Base-by-base conservation (phyloP, 2,329 filamentous ascomycete genomes). In the Gnomoniopsis sp. region DNA sequence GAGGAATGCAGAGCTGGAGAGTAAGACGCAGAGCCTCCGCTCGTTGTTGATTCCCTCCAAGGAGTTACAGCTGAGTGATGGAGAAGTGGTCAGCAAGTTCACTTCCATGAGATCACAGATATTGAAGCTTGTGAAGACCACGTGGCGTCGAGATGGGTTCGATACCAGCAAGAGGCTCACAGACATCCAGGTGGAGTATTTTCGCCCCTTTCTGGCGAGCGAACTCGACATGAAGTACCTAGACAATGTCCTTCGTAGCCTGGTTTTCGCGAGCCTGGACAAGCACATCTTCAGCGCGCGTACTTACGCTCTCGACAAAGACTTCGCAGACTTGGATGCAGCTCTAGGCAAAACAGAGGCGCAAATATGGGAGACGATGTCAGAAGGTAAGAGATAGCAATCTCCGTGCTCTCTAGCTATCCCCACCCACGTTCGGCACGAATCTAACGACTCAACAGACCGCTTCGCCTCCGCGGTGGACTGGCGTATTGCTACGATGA, bases 401-500 rank as follows among this genome's bases (percentile, higher is more conserved):
- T 11, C 22, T 17, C 15, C 38, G 22, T n/a, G n/a, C n/a, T n/a
- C 4, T 14, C 11, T 7, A n/a, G 11, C 7, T 10, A 6, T 19
- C 23, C 43, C 19, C 15, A 12, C 11, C 10, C 7, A 10, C 7
- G 17, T 3, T 7, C 1, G 12, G 3, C 17, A 21, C 11, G 22
- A 15, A 21, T 10, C 11, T 49, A 19, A 55, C 23, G 6, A 15
- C 3, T 4, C 4, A 2, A 36, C 19, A 56, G 47, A 22, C 14
- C 21, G n/a, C 1, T 12, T n/a, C 12, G 8, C 1, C 3, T 19
- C 10, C 21, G 1, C 46, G 6, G 36, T 51, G 3, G 54, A 51
- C 3, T 57, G 54, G 54, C 54, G 54, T 6, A 17, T 14, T 44
- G 48, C 54, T 23, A 46, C 22, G 4, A 46, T 57, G 47, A 50